A percentile compares a stretch with the other conserved stretches of the same genome.
phyloP scores from a whole-genome alignment of 2,329 filamentous ascomycete species.

The Aspergillus sclerotialis region DNA sequence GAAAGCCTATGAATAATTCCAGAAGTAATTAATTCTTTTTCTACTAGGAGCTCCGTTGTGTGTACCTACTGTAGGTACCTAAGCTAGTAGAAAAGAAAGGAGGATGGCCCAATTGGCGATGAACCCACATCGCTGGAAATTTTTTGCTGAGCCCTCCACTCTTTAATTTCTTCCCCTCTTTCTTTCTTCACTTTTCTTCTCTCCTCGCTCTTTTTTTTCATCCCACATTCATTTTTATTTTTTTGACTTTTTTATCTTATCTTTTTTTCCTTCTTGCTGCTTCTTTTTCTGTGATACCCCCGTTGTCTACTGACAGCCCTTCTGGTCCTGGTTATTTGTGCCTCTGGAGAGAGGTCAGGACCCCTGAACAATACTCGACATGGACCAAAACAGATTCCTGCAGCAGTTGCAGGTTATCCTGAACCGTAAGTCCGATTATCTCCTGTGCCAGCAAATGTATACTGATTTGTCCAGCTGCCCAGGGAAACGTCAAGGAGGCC shows the following conservation, averaged over 20 bases:
- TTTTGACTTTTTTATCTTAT: conserved; percentile 16
- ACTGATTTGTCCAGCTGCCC: conserved; percentile 60
- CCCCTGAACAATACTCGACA: too few relatives aligned
- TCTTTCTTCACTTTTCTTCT: conserved; percentile 9
- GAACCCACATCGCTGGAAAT: too few relatives aligned
- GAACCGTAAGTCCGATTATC: conserved; percentile 59
- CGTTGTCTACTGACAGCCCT: too few relatives aligned
- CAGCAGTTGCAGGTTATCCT: conserved; percentile 81
- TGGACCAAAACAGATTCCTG: conserved; percentile 79
- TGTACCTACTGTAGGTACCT: too few relatives aligned
- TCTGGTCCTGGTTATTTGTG: conserved; percentile 25
- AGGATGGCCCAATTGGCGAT: too few relatives aligned
- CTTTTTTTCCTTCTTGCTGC: too few relatives aligned
- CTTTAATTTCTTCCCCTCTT: conserved; percentile 11
- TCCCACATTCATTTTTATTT: conserved; percentile 13
- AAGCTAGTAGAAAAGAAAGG: too few relatives aligned
- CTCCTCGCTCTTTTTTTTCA: conserved; percentile 12
- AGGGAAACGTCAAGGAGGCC: conserved; percentile 79
- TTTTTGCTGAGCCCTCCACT: conserved; percentile 13
- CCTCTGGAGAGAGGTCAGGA: too few relatives aligned
- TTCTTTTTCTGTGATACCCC: conserved; percentile 28
- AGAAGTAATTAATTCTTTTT: too few relatives aligned
- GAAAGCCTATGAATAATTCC: too few relatives aligned
- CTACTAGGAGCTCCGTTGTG: too few relatives aligned
- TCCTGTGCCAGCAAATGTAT: neutral